Conservation (phyloP, 768 basidiomycete species). For the Serendipita vermifera region DNA sequence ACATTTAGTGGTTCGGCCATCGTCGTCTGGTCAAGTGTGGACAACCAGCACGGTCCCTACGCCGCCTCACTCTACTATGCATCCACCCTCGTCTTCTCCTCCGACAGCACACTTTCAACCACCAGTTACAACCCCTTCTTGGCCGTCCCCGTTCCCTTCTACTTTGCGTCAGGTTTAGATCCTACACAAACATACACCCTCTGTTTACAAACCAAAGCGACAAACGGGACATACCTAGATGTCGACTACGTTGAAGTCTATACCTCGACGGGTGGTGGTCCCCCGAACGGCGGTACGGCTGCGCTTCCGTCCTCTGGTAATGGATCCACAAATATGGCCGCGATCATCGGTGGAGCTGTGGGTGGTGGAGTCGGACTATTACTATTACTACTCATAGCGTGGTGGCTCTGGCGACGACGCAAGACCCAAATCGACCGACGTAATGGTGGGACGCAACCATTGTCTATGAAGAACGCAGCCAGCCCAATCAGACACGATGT, state of each 20-base stretch:
- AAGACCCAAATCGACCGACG: not conserved
- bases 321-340: not conserved
- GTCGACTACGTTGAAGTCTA: not conserved
- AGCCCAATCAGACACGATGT: not conserved
- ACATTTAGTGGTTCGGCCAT: slow-evolving; percentile 3
- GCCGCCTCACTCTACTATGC: not conserved
- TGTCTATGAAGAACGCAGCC: not conserved
- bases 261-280: slow-evolving; percentile 1
- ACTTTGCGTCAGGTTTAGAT: not conserved
- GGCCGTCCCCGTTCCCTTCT: not conserved
- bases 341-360: not conserved
- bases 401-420: not conserved
- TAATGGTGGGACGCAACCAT: not conserved
- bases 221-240: slow-evolving; percentile 5
- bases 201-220: not conserved
- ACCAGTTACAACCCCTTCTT: not conserved
- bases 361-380: not conserved
- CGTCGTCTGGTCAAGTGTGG: not conserved
- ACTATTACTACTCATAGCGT: not conserved
- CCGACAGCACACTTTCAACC: not conserved
- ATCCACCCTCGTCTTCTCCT: not conserved
- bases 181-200: not conserved
- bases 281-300: not conserved
- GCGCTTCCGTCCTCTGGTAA: not conserved
- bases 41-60: not conserved